Conservation (phyloP, 805 yeast genomes). For the Kazachstania taianensis region DNA sequence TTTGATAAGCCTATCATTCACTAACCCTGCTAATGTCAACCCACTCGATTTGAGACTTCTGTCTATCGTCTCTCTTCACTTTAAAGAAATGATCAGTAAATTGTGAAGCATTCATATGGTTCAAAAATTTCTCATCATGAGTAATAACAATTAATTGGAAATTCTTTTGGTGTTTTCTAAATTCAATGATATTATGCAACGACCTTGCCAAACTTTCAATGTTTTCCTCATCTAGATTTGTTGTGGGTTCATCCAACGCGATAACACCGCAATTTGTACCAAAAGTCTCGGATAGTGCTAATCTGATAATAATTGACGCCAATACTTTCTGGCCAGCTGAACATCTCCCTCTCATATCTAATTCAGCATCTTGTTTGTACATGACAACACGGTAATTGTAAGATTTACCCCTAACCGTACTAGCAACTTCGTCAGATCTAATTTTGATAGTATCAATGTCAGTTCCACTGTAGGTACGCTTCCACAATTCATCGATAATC, state of each 20-base stretch:
- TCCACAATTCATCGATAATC: constrained; percentile 87
- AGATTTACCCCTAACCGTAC: constrained; percentile 41
- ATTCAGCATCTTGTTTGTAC: constrained; percentile 83
- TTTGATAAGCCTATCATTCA: constrained; percentile 6
- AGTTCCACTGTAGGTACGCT: constrained; percentile 84
- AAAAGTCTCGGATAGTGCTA: constrained; percentile 91
- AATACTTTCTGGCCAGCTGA: constrained; percentile 96
- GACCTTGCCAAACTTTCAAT: constrained; percentile 80
- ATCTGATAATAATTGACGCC: constrained; percentile 81
- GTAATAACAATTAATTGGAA: constrained; percentile 94
- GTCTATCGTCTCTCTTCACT: constrained; percentile 69
- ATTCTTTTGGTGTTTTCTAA: constrained; percentile 68
- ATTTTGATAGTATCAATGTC: constrained; percentile 89
- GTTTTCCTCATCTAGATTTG: constrained; percentile 84
- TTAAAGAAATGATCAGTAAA: constrained; percentile 83
- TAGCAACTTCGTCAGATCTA: constrained; percentile 55
- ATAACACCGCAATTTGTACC: constrained; percentile 92
- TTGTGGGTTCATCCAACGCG: constrained; percentile 96
- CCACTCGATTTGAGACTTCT: constrained; percentile 66
- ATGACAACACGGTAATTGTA: constrained; percentile 91
- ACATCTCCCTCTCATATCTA: constrained; percentile 97
- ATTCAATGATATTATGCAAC: constrained; percentile 60
- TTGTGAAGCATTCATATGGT: constrained; percentile 72
- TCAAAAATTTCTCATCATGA: constrained; percentile 86
- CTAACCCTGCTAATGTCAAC: constrained; percentile 35